Percentiles rank a stretch among this genome's conserved stretches.
Conservation (phyloP, 495 filamentous ascomycete species). For the Tuber magnatum region DNA sequence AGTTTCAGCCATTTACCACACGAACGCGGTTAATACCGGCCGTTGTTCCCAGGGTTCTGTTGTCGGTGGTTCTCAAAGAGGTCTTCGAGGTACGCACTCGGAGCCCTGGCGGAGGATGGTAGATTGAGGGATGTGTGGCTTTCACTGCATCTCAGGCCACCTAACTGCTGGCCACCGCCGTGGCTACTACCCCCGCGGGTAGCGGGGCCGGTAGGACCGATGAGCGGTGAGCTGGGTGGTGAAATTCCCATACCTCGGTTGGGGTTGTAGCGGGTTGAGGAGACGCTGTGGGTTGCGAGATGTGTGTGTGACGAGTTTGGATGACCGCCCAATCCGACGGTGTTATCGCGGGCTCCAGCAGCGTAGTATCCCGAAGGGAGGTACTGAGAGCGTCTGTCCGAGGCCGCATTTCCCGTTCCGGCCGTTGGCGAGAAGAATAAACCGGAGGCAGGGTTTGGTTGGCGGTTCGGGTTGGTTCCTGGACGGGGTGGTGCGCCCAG, state of each 20-base stretch:
- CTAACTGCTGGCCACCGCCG: conserved; percentile 38
- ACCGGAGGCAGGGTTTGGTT: conserved; percentile 44
- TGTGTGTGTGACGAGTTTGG: conserved; percentile 51
- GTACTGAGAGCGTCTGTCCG: conserved; percentile 56
- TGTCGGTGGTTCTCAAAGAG: conserved; percentile 63
- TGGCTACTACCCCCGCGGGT: conserved; percentile 33
- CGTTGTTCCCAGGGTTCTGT: conserved; percentile 15
- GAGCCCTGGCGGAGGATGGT: conserved; percentile 65
- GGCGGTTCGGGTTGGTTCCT: conserved; percentile 37
- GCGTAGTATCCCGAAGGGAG: conserved; percentile 92
- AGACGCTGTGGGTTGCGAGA: conserved; percentile 49
- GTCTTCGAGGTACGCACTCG: conserved; percentile 90
- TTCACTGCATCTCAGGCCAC: conserved; percentile 45
- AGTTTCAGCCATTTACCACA: neutral
- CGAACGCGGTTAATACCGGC: conserved; percentile 8
- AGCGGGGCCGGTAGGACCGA: conserved; percentile 29
- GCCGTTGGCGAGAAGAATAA: conserved; percentile 96
- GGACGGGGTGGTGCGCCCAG: conserved; percentile 45
- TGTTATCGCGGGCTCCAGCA: conserved; percentile 51
- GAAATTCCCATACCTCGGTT: conserved; percentile 47
- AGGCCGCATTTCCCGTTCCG: conserved; percentile 45
- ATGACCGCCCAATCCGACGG: conserved; percentile 48
- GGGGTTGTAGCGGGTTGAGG: conserved; percentile 48
- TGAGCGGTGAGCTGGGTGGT: conserved; percentile 62
- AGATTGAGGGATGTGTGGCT: conserved; percentile 67